Percentiles rank a stretch among this genome's conserved stretches.
phyloP scores from a whole-genome alignment of 2,329 filamentous ascomycete genomes.

The Phoma herbarum region DNA sequence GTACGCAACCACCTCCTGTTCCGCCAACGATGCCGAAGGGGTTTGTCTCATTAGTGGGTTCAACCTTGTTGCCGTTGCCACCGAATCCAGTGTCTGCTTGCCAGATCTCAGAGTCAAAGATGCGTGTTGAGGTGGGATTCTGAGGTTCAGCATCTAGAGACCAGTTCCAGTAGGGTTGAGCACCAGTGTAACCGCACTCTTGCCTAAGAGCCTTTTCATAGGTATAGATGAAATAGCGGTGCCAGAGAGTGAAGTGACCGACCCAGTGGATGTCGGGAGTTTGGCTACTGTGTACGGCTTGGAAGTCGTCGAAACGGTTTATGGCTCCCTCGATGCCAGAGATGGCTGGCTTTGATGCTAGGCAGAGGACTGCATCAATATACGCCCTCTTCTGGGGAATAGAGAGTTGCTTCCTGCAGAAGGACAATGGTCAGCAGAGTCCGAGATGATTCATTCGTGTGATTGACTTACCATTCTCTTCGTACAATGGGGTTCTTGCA shows the following conservation, averaged over 20 bases:
- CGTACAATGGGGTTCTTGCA: conserved; percentile 23
- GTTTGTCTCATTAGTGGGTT: conserved; percentile 36
- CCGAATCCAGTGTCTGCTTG: conserved; percentile 43
- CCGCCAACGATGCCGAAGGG: conserved; percentile 36
- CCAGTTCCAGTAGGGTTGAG: conserved; percentile 43
- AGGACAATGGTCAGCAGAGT: conserved; percentile 9
- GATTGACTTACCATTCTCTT: conserved; percentile 26
- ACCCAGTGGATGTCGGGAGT: conserved; percentile 38
- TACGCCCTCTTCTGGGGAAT: conserved; percentile 33
- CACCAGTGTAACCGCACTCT: conserved; percentile 38
- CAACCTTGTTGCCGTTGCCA: conserved; percentile 43
- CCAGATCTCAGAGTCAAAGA: conserved; percentile 33
- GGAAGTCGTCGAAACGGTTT: conserved; percentile 38
- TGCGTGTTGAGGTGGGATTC: conserved; percentile 22
- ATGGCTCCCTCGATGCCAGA: conserved; percentile 27
- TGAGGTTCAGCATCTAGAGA: conserved; percentile 33
- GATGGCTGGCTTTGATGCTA: conserved; percentile 27
- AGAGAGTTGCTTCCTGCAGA: conserved; percentile 30
- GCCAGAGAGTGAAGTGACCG: conserved; percentile 26
- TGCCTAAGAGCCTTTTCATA: conserved; percentile 36
- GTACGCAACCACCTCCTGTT: conserved; percentile 47
- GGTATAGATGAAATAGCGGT: conserved; percentile 34
- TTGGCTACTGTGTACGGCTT: conserved; percentile 34
- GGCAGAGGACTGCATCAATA: conserved; percentile 37
- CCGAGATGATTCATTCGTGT: neutral